Evolutionary conservation across 2,329 filamentous ascomycete genomes (phyloP).

Genomic region (Apiospora koreana): DNA sequence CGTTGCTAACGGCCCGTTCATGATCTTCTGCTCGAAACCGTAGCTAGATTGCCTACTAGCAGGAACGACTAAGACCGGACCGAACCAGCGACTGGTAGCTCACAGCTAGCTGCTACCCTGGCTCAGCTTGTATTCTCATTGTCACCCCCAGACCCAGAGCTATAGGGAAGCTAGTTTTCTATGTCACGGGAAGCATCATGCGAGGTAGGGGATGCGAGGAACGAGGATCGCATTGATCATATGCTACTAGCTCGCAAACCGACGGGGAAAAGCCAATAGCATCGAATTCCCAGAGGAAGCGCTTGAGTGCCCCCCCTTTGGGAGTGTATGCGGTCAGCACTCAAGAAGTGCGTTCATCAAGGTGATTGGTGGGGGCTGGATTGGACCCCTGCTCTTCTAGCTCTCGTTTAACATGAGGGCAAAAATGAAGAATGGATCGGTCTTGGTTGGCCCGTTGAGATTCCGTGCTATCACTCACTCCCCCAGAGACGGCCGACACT

Average conservation of each 20-base stretch:
- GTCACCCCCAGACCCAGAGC: not conserved
- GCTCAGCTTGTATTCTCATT: not conserved
- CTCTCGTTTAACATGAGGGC: not conserved
- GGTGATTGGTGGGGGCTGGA: not conserved
- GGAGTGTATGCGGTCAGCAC: slow-evolving; percentile 2
- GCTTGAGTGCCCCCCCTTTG: not conserved
- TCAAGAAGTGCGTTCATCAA: not conserved
- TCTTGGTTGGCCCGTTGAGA: not conserved
- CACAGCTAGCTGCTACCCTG: not conserved
- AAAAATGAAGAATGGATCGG: not conserved
- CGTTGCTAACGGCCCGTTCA: slow-evolving; percentile 6
- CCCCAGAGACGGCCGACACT: not conserved
- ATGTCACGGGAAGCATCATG: not conserved
- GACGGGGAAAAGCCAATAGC: not conserved
- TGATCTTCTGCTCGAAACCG: not conserved
- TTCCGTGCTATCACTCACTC: not conserved
- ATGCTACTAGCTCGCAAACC: slow-evolving; percentile 3
- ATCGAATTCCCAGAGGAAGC: not conserved
- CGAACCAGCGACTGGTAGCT: not conserved
- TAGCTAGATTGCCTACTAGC: not conserved
- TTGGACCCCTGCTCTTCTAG: slow-evolving; percentile 4
- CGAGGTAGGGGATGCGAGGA: slow-evolving; percentile 1
- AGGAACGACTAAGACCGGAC: not conserved
- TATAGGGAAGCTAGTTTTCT: not conserved
- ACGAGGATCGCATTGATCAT: not conserved